Evolutionary conservation across 2,329 filamentous ascomycete species (phyloP), one percentile per base, ranked within the genome.

Genomic region (Aspergillus ochraceus): DNA sequence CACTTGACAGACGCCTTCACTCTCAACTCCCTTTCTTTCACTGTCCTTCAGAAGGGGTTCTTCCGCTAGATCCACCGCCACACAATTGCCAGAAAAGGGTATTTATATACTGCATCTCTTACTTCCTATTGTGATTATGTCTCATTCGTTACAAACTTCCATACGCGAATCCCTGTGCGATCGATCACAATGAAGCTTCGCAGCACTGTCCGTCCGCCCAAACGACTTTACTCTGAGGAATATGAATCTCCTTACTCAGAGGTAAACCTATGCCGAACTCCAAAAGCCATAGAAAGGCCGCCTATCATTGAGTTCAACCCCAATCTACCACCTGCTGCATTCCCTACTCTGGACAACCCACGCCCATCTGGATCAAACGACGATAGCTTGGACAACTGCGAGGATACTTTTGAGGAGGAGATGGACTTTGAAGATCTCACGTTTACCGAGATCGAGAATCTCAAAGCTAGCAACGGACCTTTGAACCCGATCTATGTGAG

Each of bases 281-380:
- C 20, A 4, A 47, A 47, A 20, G 67, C 61, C 61, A 64, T 71
- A 52, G 71, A 72, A 19, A 47, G 10, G 8, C 11, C 45, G 4
- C 20, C 45, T 80, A 71, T 59, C 36, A 42, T 19, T n/a, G 14
- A 42, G 17, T 42, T 42, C 6, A 68, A 79, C 61, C 76, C 78
- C 10, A 67, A 74, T 49, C 64, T 74, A 17, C 74, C 73, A 47
- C 74, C 77, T 49, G 78, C 78, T 36, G 74, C 72, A 6, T 80
- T 80, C 57, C 79, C 79, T 22, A 79, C 74, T 8, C 57, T 78
- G 19, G 67, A 73, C 29, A 54, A 49, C 8, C 64, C 67, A 14
- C 58, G 55, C 30, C 32, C 10, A 52, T 22, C 26, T 19, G 49
- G 30, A 42, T 42, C 36, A 9, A 29, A 36, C 17, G 20, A 56